Conservation (phyloP, 805 yeast species). For the Wickerhamiella parazyma region DNA sequence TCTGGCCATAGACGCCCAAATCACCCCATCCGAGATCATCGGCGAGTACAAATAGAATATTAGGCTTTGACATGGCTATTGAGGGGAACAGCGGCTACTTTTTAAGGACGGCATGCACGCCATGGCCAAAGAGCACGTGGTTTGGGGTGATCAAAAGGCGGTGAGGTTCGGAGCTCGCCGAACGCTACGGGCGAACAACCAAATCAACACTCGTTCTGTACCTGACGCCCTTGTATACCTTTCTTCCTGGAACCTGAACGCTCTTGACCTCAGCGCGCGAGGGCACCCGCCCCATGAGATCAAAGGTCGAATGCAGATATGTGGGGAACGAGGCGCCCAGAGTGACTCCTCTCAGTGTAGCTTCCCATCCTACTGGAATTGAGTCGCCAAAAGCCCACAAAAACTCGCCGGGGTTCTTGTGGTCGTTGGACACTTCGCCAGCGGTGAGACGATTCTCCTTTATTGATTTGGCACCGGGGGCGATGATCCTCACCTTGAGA, state of each 20-base stretch:
- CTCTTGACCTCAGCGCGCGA: slow-evolving; percentile 27
- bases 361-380: slow-evolving; percentile 49
- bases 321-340: slow-evolving; percentile 15
- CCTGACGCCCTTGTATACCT: slow-evolving; percentile 49
- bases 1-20: slow-evolving; percentile 38
- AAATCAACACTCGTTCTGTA: slow-evolving; percentile 30
- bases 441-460: slow-evolving; percentile 53
- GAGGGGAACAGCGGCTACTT: not conserved
- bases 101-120: not conserved
- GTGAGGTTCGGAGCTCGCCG: too few relatives aligned
- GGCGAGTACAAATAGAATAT: slow-evolving; percentile 42
- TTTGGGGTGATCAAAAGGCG: not conserved
- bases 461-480: slow-evolving; percentile 22
- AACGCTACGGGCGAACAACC: not conserved
- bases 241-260: slow-evolving; percentile 26
- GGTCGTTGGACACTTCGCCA: slow-evolving; percentile 53
- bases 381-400: slow-evolving; percentile 52
- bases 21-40: slow-evolving; percentile 53
- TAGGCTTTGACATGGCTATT: slow-evolving; percentile 26
- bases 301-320: slow-evolving; percentile 23
- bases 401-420: slow-evolving; percentile 36
- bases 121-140: not conserved
- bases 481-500: slow-evolving; percentile 32
- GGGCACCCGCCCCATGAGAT: slow-evolving; percentile 54
- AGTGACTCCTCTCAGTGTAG: slow-evolving; percentile 48